Evolutionary conservation across 2,329 filamentous ascomycete species (phyloP).

Genomic region (Neofusicoccum umdonicola): DNA sequence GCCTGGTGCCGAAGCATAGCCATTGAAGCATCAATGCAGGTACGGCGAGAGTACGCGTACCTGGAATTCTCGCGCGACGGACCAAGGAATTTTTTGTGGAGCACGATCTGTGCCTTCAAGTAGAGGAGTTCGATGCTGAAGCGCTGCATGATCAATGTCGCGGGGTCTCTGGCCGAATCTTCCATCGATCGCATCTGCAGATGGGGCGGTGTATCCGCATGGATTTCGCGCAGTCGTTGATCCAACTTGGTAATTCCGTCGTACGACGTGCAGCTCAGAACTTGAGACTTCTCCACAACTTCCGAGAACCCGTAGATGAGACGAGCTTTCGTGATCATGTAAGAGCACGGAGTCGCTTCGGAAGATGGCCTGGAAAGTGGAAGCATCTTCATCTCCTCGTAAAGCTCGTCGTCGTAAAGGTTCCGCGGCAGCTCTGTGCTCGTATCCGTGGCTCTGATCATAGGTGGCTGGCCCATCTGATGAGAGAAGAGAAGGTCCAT

Average conservation of each 20-base stretch:
- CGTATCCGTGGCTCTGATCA: slow-evolving; percentile 72
- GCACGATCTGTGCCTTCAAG: slow-evolving; percentile 81
- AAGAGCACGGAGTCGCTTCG: slow-evolving; percentile 73
- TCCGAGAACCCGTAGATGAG: slow-evolving; percentile 68
- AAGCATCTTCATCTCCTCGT: slow-evolving; percentile 64
- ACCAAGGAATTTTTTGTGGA: slow-evolving; percentile 85
- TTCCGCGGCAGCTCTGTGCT: slow-evolving; percentile 75
- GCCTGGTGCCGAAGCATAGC: slow-evolving; percentile 75
- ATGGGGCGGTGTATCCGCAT: slow-evolving; percentile 72
- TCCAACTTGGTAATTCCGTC: slow-evolving; percentile 63
- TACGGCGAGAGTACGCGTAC: slow-evolving; percentile 79
- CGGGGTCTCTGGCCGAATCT: slow-evolving; percentile 68
- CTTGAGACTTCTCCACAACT: slow-evolving; percentile 67
- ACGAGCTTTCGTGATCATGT: slow-evolving; percentile 72
- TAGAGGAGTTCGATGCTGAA: slow-evolving; percentile 83
- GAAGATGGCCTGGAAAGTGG: slow-evolving; percentile 65
- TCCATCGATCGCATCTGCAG: slow-evolving; percentile 73
- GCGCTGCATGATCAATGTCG: slow-evolving; percentile 70
- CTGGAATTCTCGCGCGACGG: slow-evolving; percentile 73
- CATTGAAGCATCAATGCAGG: slow-evolving; percentile 83
- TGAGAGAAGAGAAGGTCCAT: slow-evolving; percentile 76
- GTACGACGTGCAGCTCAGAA: slow-evolving; percentile 59
- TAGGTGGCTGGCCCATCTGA: slow-evolving; percentile 59
- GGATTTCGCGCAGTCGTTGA: slow-evolving; percentile 54
- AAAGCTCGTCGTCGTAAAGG: slow-evolving; percentile 77